Conservation (phyloP, 352 stramenopile species). For the Thraustotheca clavata region DNA sequence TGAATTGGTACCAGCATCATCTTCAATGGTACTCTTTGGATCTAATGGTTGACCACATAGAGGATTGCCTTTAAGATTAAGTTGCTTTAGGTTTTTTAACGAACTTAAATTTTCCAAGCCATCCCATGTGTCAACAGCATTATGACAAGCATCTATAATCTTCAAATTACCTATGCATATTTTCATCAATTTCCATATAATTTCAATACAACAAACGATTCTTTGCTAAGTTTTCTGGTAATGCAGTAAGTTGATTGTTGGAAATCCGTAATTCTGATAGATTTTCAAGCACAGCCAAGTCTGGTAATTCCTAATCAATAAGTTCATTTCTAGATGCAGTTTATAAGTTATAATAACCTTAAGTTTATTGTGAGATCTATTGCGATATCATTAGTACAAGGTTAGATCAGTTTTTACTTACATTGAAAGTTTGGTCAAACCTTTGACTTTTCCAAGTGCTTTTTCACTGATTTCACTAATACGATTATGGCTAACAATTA, state of each 20-base stretch:
- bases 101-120: constrained; percentile 51
- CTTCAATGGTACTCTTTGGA: constrained; percentile 7
- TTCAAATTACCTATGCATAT: constrained; percentile 50
- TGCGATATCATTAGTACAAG: neutral
- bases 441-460: constrained; percentile 53
- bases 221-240: constrained; percentile 50
- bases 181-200: neutral
- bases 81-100: constrained; percentile 61
- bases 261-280: constrained; percentile 74
- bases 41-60: constrained; percentile 53
- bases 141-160: constrained; percentile 74
- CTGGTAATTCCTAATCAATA: too few species aligned
- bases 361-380: constrained; percentile 67
- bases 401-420: constrained; percentile 23
- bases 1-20: constrained; percentile 22
- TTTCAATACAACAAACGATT: constrained; percentile 46
- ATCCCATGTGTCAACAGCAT: constrained; percentile 72
- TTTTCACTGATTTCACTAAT: constrained; percentile 55
- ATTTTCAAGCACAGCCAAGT: constrained; percentile 49
- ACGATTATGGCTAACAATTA: constrained; percentile 81
- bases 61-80: constrained; percentile 74
- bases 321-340: constrained; percentile 5
- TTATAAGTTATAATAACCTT: constrained; percentile 35
- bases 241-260: constrained; percentile 65
- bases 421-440: constrained; percentile 80